Conservation (phyloP, 2,329 filamentous ascomycete genomes). For the Stachybotrys echinatus region DNA sequence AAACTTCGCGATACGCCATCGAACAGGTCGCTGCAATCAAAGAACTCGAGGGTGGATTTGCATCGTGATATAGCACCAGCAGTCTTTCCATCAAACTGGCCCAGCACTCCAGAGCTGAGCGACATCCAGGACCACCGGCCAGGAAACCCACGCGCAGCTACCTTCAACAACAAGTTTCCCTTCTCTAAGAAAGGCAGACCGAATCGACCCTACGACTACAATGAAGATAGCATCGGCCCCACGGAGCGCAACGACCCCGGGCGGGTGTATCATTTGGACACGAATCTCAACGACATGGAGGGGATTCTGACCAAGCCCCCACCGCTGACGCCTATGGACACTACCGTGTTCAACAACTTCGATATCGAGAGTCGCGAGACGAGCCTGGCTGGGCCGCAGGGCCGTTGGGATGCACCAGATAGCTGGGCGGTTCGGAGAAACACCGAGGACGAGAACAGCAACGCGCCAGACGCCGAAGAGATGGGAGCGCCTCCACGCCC, state of each 20-base stretch:
- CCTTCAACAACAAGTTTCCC: slow-evolving; percentile 59
- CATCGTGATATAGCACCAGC: slow-evolving; percentile 33
- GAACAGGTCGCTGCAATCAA: slow-evolving; percentile 45
- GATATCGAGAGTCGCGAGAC: slow-evolving; percentile 37
- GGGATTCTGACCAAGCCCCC: slow-evolving; percentile 74
- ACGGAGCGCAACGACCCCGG: slow-evolving; percentile 55
- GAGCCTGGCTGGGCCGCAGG: slow-evolving; percentile 33
- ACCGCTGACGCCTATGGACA: slow-evolving; percentile 66
- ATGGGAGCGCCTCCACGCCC: slow-evolving; percentile 59
- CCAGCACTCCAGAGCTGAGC: slow-evolving; percentile 18
- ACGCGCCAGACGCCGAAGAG: slow-evolving; percentile 60
- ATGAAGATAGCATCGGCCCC: slow-evolving; percentile 54
- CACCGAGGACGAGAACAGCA: slow-evolving; percentile 58
- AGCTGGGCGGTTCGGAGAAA: slow-evolving; percentile 87
- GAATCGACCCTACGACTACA: slow-evolving; percentile 42
- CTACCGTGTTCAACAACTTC: slow-evolving; percentile 39
- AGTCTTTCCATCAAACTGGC: slow-evolving; percentile 24
- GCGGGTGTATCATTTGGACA: slow-evolving; percentile 73
- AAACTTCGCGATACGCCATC: slow-evolving; percentile 43
- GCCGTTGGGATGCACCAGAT: slow-evolving; percentile 88
- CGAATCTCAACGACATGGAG: slow-evolving; percentile 84
- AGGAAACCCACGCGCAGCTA: slow-evolving; percentile 33
- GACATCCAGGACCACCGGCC: slow-evolving; percentile 24
- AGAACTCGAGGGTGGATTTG: slow-evolving; percentile 43
- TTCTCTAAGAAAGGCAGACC: slow-evolving; percentile 53